Evolutionary conservation across 768 basidiomycete genomes (phyloP).

Genomic region (Rhodotorula toruloides): DNA sequence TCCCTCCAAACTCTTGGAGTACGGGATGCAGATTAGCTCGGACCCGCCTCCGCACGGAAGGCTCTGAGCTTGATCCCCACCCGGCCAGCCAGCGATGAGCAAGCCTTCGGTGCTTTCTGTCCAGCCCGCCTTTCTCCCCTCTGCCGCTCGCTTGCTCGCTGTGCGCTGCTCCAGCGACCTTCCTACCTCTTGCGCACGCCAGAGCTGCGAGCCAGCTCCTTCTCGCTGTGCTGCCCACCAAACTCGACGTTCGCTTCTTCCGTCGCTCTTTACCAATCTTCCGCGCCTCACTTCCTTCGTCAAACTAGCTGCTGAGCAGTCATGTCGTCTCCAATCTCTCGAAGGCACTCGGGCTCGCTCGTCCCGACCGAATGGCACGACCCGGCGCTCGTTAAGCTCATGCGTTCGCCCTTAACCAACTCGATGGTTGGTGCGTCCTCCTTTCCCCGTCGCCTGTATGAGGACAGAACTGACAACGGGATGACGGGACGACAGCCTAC

Average conservation of each 20-base stretch:
- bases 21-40: too few species aligned
- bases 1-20: too few species aligned
- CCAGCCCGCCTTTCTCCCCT: neutral
- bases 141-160: too few species aligned
- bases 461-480: too few species aligned
- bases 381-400: constrained; percentile 68
- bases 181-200: too few species aligned
- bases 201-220: constrained; percentile 2
- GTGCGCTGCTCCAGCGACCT: too few species aligned
- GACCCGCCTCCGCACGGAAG: too few species aligned
- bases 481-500: constrained; percentile 48
- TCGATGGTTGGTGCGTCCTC: constrained; percentile 63
- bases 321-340: too few species aligned
- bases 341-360: constrained; percentile 64
- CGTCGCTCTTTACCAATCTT: neutral
- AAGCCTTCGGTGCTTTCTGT: neutral
- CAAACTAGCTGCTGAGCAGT: too few species aligned
- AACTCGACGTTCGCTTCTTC: neutral
- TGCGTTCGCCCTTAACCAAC: constrained; percentile 65
- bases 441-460: neutral
- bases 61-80: neutral
- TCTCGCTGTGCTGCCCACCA: neutral
- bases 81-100: neutral
- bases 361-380: constrained; percentile 67
- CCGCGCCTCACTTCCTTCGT: neutral